Evolutionary conservation across 2,329 filamentous ascomycete species (phyloP).

Genomic region (Escovopsis sp.): DNA sequence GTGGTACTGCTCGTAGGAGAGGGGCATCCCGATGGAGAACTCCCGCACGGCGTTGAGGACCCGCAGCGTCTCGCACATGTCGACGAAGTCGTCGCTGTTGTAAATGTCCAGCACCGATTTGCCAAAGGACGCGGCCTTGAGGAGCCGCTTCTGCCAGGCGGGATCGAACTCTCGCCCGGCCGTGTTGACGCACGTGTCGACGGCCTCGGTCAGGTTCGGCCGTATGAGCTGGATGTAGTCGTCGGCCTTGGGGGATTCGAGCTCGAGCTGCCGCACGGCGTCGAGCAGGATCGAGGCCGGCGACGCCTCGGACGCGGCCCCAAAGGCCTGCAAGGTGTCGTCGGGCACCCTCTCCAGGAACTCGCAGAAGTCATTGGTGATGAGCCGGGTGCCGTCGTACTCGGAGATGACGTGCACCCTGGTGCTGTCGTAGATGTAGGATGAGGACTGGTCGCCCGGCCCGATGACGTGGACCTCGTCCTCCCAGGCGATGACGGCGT

Average conservation of each 20-base stretch:
- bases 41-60: conserved; percentile 86
- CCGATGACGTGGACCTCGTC: conserved; percentile 93
- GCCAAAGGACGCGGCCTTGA: conserved; percentile 95
- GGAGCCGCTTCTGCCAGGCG: conserved; percentile 85
- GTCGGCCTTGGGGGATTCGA: conserved; percentile 90
- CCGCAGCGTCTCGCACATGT: conserved; percentile 88
- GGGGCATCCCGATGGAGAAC: conserved; percentile 76
- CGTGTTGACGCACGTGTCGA: conserved; percentile 85
- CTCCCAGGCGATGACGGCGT: conserved; percentile 92
- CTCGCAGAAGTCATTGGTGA: conserved; percentile 92
- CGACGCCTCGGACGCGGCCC: conserved; percentile 74
- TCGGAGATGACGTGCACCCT: conserved; percentile 76
- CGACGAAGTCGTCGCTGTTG: conserved; percentile 96
- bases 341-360: conserved; percentile 89
- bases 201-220: conserved; percentile 74
- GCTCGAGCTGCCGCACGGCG: conserved; percentile 78
- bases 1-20: conserved; percentile 90
- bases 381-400: conserved; percentile 71
- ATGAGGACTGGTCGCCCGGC: conserved; percentile 58
- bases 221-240: conserved; percentile 94
- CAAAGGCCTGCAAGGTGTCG: conserved; percentile 78
- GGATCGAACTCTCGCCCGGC: conserved; percentile 83
- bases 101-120: conserved; percentile 96
- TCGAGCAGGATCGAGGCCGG: conserved; percentile 87
- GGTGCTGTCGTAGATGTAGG: conserved; percentile 79